Conservation (phyloP, 1,284 basidiomycete species). For the Exobasidium rhododendri region DNA sequence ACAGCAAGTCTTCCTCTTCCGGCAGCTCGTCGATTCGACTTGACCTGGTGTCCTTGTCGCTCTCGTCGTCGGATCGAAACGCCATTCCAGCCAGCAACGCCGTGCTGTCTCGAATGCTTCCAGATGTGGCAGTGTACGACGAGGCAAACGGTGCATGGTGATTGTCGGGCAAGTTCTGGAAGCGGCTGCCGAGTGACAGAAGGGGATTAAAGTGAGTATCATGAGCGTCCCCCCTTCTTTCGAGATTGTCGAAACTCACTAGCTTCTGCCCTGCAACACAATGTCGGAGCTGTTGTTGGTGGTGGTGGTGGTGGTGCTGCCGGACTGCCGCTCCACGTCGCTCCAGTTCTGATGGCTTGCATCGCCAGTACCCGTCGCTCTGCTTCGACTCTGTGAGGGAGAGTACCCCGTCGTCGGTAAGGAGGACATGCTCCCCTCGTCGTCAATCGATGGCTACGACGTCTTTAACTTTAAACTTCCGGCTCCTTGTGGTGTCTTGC, state of each 20-base stretch:
- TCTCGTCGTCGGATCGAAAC: slow-evolving; percentile 39
- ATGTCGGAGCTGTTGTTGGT: slow-evolving; percentile 8
- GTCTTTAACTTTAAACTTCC: background rate
- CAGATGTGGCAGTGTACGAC: slow-evolving; percentile 46
- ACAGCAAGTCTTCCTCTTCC: slow-evolving; percentile 18
- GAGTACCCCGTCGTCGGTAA: background rate
- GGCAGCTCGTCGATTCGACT: slow-evolving; percentile 25
- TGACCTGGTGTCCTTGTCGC: slow-evolving; percentile 10
- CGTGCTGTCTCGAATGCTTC: slow-evolving; percentile 45
- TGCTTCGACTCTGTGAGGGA: background rate
- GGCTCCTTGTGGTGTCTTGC: background rate
- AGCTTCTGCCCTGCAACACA: slow-evolving; percentile 46
- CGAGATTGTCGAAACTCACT: slow-evolving; percentile 18
- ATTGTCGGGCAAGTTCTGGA: slow-evolving; percentile 19
- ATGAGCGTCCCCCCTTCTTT: background rate
- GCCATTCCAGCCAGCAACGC: slow-evolving; percentile 49
- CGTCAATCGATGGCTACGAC: background rate
- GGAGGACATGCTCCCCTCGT: background rate
- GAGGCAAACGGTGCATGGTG: slow-evolving; percentile 24
- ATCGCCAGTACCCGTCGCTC: background rate
- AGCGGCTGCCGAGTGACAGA: slow-evolving; percentile 9
- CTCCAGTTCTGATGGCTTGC: background rate
- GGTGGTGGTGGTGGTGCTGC: background rate
- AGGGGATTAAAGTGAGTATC: slow-evolving; percentile 5
- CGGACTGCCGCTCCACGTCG: slow-evolving; percentile 2